Base-by-base conservation (phyloP, 257 asterid species). In the Lycium ferocissimum region DNA sequence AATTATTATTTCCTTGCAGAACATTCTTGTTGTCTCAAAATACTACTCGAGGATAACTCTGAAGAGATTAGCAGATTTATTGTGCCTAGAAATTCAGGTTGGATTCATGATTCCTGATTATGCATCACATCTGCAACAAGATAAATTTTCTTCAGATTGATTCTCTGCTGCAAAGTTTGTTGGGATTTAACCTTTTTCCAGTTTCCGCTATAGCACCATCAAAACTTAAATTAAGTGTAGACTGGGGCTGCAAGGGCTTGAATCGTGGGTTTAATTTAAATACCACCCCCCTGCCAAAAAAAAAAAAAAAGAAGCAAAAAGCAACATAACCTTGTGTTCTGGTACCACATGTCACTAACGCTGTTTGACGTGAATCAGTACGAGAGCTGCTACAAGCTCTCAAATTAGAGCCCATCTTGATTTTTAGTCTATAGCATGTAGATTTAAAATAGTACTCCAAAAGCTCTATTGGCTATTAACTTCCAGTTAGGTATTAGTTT, bases 51-150 rank as follows among this genome's bases (percentile, higher is more conserved):
- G 98, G 85, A 85, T 96, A 87, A 94, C 95, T 86, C 89, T 96
- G 93, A 92, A 94, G 91, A 95, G 98, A 89, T 95, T 96, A 90
- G 97, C 99, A 40, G 95, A 92, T 89, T 92, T 96, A 17, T 85
- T 96, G 59, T 96, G 98, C 84, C 98, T 96, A 83, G 89, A 90
- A 49, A 37, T 91, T 84, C 97, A 91, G 99, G 99, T 96, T 9
- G 11, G 90, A 33, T 35, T 76, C 26, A 12, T 33, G 61, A 18
- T 26, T 76, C 63, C 43, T 22, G 18, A 76, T 53, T 78, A 26
- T 54, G 33, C 14, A 33, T 53, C 65, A 26, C 33, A 26, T 78
- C 5, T 33, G 9, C 20, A 59, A 26, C 57, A 51, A 20, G 9
- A 10, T n/a, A 47, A 22, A 6, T 20, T 20, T 47, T 20, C 53